A percentile compares a stretch with the other conserved stretches of the same genome.
These are phyloP conservation scores for Capronia coronata DNA, from an alignment of 2,329 filamentous ascomycete genomes.

Conservation along the genomic window DNA sequence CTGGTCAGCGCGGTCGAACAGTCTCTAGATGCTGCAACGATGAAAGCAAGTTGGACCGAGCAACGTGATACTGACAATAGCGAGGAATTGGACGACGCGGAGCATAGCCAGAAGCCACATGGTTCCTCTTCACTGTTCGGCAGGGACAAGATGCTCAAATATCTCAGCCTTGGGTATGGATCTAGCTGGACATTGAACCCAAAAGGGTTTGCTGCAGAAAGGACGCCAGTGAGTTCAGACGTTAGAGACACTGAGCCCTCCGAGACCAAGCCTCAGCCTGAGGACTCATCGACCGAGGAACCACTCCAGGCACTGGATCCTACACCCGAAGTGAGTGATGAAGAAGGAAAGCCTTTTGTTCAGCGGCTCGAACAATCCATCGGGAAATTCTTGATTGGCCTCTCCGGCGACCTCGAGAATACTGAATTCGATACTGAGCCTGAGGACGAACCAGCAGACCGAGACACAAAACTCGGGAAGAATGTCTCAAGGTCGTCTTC, in stretches of 20 bases:
- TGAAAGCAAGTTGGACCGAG: conserved; percentile 13
- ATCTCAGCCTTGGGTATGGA: conserved; percentile 46
- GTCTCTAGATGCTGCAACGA: conserved; percentile 23
- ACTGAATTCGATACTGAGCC: conserved; percentile 34
- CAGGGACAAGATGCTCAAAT: conserved; percentile 44
- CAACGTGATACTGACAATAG: not conserved
- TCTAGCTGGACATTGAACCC: conserved; percentile 42
- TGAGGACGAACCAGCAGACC: conserved; percentile 27
- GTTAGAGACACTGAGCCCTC: not conserved
- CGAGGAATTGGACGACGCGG: conserved; percentile 15
- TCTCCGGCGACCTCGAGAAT: conserved; percentile 39
- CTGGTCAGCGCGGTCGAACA: conserved; percentile 33
- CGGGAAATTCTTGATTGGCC: conserved; percentile 40
- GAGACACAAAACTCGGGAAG: conserved; percentile 8
- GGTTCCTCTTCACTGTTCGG: conserved; percentile 33
- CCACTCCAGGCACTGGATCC: conserved; percentile 23
- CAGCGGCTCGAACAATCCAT: conserved; percentile 28
- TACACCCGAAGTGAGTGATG: conserved; percentile 26
- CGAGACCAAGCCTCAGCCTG: not conserved
- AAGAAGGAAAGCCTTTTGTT: conserved; percentile 22
- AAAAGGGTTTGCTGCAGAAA: conserved; percentile 23
- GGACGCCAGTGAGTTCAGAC: not conserved
- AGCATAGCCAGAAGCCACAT: conserved; percentile 9
- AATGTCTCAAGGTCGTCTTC: not conserved
- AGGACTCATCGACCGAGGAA: conserved; percentile 3